These are phyloP conservation scores for Ceratocystis alfenasii DNA, from an alignment of 2,329 filamentous ascomycete genomes.

Conservation along the genomic window DNA sequence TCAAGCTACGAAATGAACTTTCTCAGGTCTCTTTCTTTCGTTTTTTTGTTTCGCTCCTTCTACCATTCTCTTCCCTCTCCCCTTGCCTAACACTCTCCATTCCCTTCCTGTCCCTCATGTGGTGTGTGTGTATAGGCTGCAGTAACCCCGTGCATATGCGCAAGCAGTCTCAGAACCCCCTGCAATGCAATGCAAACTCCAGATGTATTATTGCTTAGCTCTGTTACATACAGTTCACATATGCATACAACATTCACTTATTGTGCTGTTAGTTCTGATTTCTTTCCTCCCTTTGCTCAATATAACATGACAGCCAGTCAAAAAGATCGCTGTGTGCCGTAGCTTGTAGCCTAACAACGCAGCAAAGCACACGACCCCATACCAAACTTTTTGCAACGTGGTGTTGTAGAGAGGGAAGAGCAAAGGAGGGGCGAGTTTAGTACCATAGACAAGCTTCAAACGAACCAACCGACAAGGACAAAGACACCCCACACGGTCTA, in stretches of 20 bases:
- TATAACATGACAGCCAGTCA: constrained; percentile 4
- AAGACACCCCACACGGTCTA: background rate
- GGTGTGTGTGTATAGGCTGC: constrained; percentile 1
- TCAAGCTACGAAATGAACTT: background rate
- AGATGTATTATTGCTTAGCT: background rate
- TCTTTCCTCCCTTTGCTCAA: background rate
- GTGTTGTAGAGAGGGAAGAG: background rate
- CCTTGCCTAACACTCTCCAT: background rate
- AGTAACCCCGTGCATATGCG: background rate
- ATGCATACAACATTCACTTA: background rate
- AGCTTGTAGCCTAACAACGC: background rate
- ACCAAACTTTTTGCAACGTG: background rate
- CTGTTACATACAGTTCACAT: background rate
- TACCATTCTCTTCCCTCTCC: background rate
- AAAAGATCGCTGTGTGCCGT: constrained; percentile 6
- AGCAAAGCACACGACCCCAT: background rate
- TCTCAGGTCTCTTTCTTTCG: background rate
- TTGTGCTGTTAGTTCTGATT: background rate
- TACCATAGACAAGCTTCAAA: too few relatives aligned
- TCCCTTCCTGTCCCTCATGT: background rate
- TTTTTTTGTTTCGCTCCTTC: background rate
- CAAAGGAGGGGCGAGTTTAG: background rate
- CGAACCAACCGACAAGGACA: background rate
- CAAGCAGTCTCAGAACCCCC: background rate
- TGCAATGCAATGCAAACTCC: background rate